Evolutionary conservation across 176 grass and related monocot genomes (phyloP), one percentile per base, ranked within the genome.

Genomic region (Musa acuminata): DNA sequence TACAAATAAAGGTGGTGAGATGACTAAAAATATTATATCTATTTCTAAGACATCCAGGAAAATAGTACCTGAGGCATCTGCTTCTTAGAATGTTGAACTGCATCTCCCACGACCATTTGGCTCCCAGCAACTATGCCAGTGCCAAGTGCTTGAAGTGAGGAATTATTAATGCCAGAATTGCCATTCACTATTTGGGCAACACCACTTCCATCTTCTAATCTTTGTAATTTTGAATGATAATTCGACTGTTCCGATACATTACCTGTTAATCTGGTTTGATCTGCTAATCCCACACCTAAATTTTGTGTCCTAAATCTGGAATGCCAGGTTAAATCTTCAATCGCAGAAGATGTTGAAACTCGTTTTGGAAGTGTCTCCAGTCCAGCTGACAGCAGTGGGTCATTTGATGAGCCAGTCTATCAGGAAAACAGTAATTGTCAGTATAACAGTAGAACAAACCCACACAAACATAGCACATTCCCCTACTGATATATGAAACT

Each of bases 131-230:
- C 75, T 25, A 73, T 69, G 72, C 58, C 52, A 58, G 75, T 73
- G 27, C 74, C 62, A 80, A 81, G 53, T 78, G 64, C 60, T 78
- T 88, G 87, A 60, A 72, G 59, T 73, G 84, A 83, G 79, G 59
- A 67, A 26, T 52, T 17, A 64, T 83, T 86, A 77, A 71, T 49
- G 68, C 53, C 22, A 78, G 81, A 72, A 81, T 73, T 81, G 67
- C 75, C 83, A 80, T 73, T 69, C 49, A 78, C 83, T 79, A 71
- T 43, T 53, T 72, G 78, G 54, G 68, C 65, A 1, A 67, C 71
- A 20, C 84, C 65, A 53, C 57, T 89, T 66, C 73, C 84, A 85
- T 90, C 90, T 13, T 96, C 88, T 78, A 93, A 72, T 83, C 79
- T 94, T 62, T 78, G 83, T 51, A 85, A 82, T 60, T 93, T 94